These are phyloP conservation scores for Schizothecium vesticola DNA, from an alignment of 495 filamentous ascomycete species.

Conservation along the genomic window DNA sequence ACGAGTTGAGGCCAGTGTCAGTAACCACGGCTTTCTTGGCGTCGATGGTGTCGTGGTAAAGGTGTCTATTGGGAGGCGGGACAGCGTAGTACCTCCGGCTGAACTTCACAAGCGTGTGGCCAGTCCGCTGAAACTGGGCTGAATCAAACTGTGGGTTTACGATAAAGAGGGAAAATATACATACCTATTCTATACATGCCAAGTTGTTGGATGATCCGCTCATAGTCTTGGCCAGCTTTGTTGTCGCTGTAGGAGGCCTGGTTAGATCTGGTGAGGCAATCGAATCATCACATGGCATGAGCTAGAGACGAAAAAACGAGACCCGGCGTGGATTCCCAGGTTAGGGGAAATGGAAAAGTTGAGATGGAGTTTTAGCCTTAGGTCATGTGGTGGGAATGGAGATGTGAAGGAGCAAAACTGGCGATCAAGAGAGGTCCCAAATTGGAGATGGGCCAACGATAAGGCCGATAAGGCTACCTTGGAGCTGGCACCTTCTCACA, in stretches of 20 bases:
- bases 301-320: neutral
- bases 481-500: neutral
- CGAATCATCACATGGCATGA: neutral
- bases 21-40: neutral
- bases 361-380: neutral
- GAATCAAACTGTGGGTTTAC: neutral
- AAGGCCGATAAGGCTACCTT: neutral
- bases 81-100: neutral
- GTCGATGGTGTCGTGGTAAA: conserved; percentile 4
- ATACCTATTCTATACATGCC: neutral
- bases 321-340: neutral
- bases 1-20: neutral
- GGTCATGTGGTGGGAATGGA: neutral
- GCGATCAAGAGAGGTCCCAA: neutral
- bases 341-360: neutral
- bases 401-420: neutral
- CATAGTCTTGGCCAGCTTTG: neutral
- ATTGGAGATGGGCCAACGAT: neutral
- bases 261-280: no score
- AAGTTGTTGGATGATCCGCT: neutral
- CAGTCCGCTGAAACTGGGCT: neutral
- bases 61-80: neutral
- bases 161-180: neutral
- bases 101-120: neutral
- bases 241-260: neutral